Base-by-base conservation (phyloP, 306 rosid species). In the Cucumis hystrix region DNA sequence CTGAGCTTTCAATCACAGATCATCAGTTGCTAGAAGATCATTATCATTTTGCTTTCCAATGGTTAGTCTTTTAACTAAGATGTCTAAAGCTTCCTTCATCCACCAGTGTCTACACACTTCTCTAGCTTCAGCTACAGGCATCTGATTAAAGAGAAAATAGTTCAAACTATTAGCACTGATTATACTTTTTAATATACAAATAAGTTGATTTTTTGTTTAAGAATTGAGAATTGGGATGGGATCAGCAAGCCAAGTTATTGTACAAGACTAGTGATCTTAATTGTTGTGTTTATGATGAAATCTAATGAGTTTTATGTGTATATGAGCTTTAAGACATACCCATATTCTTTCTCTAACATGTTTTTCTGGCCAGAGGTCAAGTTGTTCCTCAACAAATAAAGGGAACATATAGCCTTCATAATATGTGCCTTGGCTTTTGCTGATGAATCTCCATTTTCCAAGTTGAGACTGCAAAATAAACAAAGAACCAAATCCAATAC, bases 361-460 rank as follows among this genome's bases (percentile, higher is more conserved):
- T 83, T 92, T 84, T 85, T 95, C 99, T 0, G 99, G 98, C 99
- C 99, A 95, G 4, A 82, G 83, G 40, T 95, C 98, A 77, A 90
- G 99, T 57, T 95, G 96, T 65, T 95, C 93, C 82, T 88, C 83
- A 15, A 95, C 99, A 80, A 86, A 83, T 78, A 95, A 82, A 40
- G 99, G 98, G 77, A 90, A 92, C 99, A 95, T 95, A 89, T 86
- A 79, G 33, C 99, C 99, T 86, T 95, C 99, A 78, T 92, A 92
- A 77, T 84, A 86, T 75, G 92, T 89, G 67, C 94, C 92, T 54
- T 86, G 69, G 63, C 97, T 91, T 85, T 90, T 95, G 86, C 99
- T 95, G 54, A 92, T 85, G 88, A 95, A 95, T 60, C 83, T 87
- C 99, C 99, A 95, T 77, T 90, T 90, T 2, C 99, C 99, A 84